Percentiles rank a stretch among this genome's conserved stretches.
These are phyloP conservation scores for Acanthamoeba sp. DNA, from an alignment of 208 protist genomes.

Conservation along the genomic window DNA sequence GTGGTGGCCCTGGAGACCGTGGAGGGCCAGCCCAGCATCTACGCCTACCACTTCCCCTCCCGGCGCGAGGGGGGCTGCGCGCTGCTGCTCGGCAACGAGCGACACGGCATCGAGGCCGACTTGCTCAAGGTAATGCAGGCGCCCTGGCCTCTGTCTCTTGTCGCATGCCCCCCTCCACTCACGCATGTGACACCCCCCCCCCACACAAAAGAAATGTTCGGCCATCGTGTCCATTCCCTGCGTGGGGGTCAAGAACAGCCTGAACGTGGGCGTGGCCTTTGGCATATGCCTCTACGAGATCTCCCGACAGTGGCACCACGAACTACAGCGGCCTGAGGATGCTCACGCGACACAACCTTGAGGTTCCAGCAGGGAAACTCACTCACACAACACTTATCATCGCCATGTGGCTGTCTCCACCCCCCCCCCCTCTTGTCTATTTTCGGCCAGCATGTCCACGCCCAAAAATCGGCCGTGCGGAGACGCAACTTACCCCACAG, in stretches of 20 bases:
- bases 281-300: constrained; percentile 56
- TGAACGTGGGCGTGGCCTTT: constrained; percentile 53
- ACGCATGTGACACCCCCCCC: background rate
- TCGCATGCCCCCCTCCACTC: background rate
- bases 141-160: background rate
- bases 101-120: constrained; percentile 39
- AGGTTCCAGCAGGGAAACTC: too few relatives aligned
- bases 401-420: too few relatives aligned
- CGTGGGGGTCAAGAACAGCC: constrained; percentile 36
- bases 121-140: background rate
- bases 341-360: too few relatives aligned
- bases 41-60: background rate
- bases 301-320: constrained; percentile 18
- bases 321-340: too few relatives aligned
- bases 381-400: too few relatives aligned
- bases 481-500: too few relatives aligned
- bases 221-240: constrained; percentile 25
- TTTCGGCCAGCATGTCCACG: too few relatives aligned
- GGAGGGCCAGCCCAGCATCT: constrained; percentile 18
- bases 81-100: constrained; percentile 33
- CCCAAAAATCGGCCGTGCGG: too few relatives aligned
- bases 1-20: constrained; percentile 33
- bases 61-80: background rate
- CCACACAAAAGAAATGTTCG: background rate
- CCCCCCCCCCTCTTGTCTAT: too few relatives aligned